Evolutionary conservation across 495 filamentous ascomycete genomes (phyloP).

Genomic region (Hypoxylon cercidicola): DNA sequence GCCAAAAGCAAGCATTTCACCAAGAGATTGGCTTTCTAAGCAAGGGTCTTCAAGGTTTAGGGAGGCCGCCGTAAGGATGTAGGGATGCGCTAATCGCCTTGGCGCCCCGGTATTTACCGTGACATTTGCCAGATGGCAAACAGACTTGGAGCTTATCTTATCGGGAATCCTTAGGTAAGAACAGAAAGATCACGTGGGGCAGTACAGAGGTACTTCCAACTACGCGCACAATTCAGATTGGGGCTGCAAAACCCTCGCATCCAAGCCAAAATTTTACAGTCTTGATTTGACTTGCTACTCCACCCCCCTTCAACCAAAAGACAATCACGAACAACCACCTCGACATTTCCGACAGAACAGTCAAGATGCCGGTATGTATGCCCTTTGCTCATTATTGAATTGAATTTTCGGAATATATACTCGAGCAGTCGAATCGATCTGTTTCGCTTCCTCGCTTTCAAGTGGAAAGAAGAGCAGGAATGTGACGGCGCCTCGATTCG

Average conservation of each 20-base stretch:
- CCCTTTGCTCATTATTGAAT: neutral
- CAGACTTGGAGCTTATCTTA: slow-evolving; percentile 12
- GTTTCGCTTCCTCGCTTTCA: neutral
- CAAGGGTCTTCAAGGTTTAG: slow-evolving; percentile 37
- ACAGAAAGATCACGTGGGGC: slow-evolving; percentile 34
- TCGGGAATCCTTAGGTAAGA: neutral
- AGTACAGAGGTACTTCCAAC: slow-evolving; percentile 3
- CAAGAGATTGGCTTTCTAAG: slow-evolving; percentile 35
- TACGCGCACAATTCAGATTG: slow-evolving; percentile 52
- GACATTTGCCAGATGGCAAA: slow-evolving; percentile 26
- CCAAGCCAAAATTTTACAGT: slow-evolving; percentile 42
- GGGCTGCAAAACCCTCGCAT: slow-evolving; percentile 49
- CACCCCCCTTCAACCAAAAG: slow-evolving; percentile 46
- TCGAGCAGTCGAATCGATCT: neutral
- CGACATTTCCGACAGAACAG: slow-evolving; percentile 60
- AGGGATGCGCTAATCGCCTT: slow-evolving; percentile 31
- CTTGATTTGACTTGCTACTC: slow-evolving; percentile 40
- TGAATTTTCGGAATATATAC: neutral
- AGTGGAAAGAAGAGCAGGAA: neutral
- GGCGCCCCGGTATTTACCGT: slow-evolving; percentile 27
- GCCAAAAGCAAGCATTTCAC: slow-evolving; percentile 9
- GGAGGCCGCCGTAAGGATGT: slow-evolving; percentile 37
- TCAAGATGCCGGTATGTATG: slow-evolving; percentile 85
- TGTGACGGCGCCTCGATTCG: neutral
- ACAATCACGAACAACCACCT: slow-evolving; percentile 51